These are phyloP conservation scores for Phytophthora pluvialis DNA, from an alignment of 352 stramenopile genomes.

Conservation along the genomic window DNA sequence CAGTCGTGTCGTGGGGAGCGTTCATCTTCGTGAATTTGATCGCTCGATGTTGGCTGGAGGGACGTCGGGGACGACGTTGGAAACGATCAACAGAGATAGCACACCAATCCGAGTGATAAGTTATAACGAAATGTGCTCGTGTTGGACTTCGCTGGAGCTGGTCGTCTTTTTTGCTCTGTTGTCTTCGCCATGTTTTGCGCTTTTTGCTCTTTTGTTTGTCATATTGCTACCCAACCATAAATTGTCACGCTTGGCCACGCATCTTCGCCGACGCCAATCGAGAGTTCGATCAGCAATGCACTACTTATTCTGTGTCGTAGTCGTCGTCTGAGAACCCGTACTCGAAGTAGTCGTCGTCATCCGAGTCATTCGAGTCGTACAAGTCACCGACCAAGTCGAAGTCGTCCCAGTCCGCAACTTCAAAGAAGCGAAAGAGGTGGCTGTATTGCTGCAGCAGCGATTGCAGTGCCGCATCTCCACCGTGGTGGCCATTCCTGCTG, in stretches of 20 bases:
- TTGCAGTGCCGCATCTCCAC: conserved; percentile 42
- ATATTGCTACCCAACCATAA: conserved; percentile 30
- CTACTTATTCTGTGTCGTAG: conserved; percentile 37
- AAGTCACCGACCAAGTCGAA: conserved; percentile 36
- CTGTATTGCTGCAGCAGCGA: conserved; percentile 67
- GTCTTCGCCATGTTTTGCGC: conserved; percentile 1
- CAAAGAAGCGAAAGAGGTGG: conserved; percentile 70
- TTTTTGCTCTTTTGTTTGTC: conserved; percentile 2
- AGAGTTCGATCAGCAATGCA: neutral
- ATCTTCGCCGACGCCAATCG: neutral
- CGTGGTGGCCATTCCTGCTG: conserved; percentile 15
- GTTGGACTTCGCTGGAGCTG: neutral
- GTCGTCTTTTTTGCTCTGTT: neutral
- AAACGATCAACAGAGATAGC: conserved; percentile 2
- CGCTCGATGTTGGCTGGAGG: neutral
- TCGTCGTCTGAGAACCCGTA: conserved; percentile 34
- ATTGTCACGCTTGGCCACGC: conserved; percentile 6
- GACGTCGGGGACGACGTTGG: neutral
- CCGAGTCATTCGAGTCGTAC: conserved; percentile 35
- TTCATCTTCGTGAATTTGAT: conserved; percentile 11
- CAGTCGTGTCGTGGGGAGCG: conserved; percentile 1
- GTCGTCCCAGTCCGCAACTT: conserved; percentile 65
- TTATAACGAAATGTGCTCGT: neutral
- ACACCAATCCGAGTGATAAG: neutral
- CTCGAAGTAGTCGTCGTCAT: conserved; percentile 40